phyloP scores from a whole-genome alignment of 306 rosid genomes.

The Lablab purpureus region DNA sequence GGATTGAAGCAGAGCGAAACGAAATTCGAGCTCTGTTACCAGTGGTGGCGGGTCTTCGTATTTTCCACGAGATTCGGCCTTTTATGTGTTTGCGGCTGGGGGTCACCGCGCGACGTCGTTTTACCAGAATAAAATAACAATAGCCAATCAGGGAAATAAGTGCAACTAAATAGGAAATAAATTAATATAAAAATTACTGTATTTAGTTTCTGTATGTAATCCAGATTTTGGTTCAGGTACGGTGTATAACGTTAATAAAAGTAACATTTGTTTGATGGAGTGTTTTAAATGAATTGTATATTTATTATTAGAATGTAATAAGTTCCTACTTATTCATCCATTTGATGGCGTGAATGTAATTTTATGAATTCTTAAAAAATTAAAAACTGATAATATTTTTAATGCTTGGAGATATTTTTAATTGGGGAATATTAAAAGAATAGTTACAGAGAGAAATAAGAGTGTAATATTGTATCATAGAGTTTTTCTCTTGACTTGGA shows the following conservation, averaged over 20 bases:
- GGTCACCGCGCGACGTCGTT: slow-evolving; percentile 42
- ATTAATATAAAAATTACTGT: background rate
- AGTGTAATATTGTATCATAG: background rate
- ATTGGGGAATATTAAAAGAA: background rate
- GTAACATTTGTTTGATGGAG: background rate
- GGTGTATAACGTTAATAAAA: no score
- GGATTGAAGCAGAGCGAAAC: slow-evolving; percentile 9
- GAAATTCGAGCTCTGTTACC: slow-evolving; percentile 32
- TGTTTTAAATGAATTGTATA: no score
- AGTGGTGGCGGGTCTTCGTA: slow-evolving; percentile 58
- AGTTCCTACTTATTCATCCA: no score
- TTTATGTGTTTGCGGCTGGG: slow-evolving; percentile 13
- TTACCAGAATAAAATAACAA: background rate
- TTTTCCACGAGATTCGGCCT: slow-evolving; percentile 44
- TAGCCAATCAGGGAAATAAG: background rate
- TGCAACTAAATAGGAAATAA: background rate
- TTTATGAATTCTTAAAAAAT: background rate
- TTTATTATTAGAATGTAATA: no score
- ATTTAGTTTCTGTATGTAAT: background rate
- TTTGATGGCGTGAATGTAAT: no score
- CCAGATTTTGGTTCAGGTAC: background rate
- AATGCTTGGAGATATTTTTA: background rate
- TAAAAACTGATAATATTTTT: background rate
- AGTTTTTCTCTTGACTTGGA: background rate
- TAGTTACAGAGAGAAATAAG: background rate